phyloP scores from a whole-genome alignment of 2,329 filamentous ascomycete genomes.

The Metarhizium anisopliae region DNA sequence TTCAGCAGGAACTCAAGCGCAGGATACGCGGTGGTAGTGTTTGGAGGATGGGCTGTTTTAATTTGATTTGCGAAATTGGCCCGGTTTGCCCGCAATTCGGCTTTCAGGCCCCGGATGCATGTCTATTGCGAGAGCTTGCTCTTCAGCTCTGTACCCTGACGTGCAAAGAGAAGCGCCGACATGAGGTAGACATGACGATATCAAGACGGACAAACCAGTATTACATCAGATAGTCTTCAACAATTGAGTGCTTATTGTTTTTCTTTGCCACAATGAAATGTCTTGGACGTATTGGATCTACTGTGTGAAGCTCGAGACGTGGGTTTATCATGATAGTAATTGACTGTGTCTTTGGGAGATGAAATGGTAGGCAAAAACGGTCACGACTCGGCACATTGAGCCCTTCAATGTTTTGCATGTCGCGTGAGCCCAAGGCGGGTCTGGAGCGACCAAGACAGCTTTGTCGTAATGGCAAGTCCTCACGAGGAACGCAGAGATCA shows the following conservation, averaged over 20 bases:
- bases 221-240: slow-evolving; percentile 7
- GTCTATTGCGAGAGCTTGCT: background rate
- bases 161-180: background rate
- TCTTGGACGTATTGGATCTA: background rate
- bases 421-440: background rate
- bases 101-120: background rate
- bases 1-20: background rate
- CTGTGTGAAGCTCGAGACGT: background rate
- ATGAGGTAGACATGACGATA: background rate
- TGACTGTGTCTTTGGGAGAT: too few relatives aligned
- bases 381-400: background rate
- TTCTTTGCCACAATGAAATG: background rate
- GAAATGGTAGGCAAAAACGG: too few relatives aligned
- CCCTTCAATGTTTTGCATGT: background rate
- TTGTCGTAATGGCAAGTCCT: too few relatives aligned
- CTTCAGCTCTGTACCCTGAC: background rate
- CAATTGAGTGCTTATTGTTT: slow-evolving; percentile 7
- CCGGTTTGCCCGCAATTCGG: background rate
- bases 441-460: too few relatives aligned
- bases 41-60: background rate
- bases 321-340: too few relatives aligned
- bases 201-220: background rate
- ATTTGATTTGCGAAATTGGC: background rate
- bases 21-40: background rate
- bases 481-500: background rate